These are phyloP conservation scores for Lipomyces lipofer DNA, from an alignment of 805 yeast genomes.

Conservation along the genomic window DNA sequence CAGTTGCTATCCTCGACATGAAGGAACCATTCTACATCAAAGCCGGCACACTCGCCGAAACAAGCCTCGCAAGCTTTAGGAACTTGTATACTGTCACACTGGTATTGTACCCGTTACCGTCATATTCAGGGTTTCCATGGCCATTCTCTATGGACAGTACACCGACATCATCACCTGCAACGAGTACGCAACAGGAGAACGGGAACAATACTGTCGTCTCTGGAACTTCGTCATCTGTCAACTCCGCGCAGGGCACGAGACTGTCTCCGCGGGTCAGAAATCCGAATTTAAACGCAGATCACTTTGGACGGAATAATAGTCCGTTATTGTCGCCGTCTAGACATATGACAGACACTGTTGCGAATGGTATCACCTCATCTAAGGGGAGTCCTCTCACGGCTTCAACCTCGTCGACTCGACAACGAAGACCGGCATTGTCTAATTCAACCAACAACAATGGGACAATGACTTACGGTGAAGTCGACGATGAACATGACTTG, in stretches of 20 bases:
- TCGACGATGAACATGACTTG: conserved; percentile 17
- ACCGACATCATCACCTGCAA: not conserved
- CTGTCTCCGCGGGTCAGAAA: conserved; percentile 11
- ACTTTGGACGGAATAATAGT: too few species aligned
- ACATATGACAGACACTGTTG: too few species aligned
- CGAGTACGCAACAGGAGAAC: not conserved
- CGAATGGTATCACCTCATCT: too few species aligned
- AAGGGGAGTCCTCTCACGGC: too few species aligned
- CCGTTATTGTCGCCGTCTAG: too few species aligned
- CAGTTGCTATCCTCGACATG: conserved; percentile 13
- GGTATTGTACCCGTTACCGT: conserved; percentile 1
- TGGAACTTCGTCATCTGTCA: conserved; percentile 2
- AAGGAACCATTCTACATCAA: conserved; percentile 28
- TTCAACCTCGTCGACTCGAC: not conserved
- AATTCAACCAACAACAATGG: too few species aligned
- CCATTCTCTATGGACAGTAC: conserved; percentile 18
- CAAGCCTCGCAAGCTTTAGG: conserved; percentile 1
- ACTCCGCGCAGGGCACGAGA: conserved; percentile 12
- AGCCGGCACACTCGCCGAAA: conserved; percentile 20
- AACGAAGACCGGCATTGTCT: too few species aligned
- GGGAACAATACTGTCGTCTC: not conserved
- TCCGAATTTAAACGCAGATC: too few species aligned
- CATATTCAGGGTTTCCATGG: conserved; percentile 21
- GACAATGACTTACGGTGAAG: conserved; percentile 19
- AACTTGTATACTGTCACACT: conserved; percentile 7